Conservation (phyloP, 768 basidiomycete genomes). For the Xanthoconium stramineum region DNA sequence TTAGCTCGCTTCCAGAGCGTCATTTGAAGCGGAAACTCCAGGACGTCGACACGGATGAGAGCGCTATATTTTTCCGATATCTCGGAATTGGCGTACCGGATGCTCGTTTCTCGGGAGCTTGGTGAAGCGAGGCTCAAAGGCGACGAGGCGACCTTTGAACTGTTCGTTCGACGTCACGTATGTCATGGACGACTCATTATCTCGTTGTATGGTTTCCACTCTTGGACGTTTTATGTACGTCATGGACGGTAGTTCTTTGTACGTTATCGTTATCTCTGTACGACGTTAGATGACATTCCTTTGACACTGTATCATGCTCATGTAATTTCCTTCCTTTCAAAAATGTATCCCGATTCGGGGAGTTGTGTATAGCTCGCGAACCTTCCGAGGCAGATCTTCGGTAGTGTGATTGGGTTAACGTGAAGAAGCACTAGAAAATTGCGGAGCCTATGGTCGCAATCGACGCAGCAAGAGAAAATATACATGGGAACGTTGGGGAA, state of each 20-base stretch:
- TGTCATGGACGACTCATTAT: not conserved
- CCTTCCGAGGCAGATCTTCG: not conserved
- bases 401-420: too few species aligned
- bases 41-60: constrained; percentile 7
- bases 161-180: not conserved
- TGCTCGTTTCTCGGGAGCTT: not conserved
- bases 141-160: not conserved
- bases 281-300: not conserved
- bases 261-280: not conserved
- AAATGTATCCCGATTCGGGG: not conserved
- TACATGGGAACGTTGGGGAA: too few species aligned
- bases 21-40: constrained; percentile 17
- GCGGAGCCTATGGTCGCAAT: too few species aligned
- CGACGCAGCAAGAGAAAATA: too few species aligned
- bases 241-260: too few species aligned
- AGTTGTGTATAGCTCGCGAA: not conserved
- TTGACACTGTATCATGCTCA: not conserved
- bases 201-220: not conserved
- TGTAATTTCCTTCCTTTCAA: not conserved
- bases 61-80: not conserved
- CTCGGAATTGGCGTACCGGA: not conserved
- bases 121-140: not conserved
- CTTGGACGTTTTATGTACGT: not conserved
- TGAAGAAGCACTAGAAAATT: too few species aligned
- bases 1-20: not conserved